These are phyloP conservation scores for Phytopythium kandeliae DNA, from an alignment of 352 stramenopile species.

Conservation along the genomic window DNA sequence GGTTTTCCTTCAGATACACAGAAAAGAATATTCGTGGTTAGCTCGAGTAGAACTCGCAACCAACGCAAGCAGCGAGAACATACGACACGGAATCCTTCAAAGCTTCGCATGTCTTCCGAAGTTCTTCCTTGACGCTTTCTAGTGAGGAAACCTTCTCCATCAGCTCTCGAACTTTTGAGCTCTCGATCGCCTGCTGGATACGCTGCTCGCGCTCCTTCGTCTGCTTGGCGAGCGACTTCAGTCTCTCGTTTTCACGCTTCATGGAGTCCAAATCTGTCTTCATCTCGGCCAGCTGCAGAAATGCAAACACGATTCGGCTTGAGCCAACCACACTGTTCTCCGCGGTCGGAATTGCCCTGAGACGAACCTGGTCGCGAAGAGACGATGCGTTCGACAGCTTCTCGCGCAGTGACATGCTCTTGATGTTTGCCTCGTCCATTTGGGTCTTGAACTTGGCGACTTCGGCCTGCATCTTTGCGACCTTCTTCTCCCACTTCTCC, in stretches of 20 bases:
- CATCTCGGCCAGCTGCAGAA: slow-evolving; percentile 43
- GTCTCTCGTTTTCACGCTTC: slow-evolving; percentile 39
- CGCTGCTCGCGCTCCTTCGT: slow-evolving; percentile 28
- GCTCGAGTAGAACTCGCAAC: too few species aligned
- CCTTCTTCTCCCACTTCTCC: slow-evolving; percentile 74
- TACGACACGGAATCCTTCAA: slow-evolving; percentile 35
- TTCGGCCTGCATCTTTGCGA: slow-evolving; percentile 63
- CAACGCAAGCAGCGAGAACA: slow-evolving; percentile 6
- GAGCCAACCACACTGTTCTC: neutral
- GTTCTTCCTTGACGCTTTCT: slow-evolving; percentile 30
- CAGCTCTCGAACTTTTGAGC: slow-evolving; percentile 26
- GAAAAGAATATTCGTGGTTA: neutral
- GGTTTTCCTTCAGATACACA: slow-evolving; percentile 16
- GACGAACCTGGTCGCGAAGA: slow-evolving; percentile 65
- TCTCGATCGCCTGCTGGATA: slow-evolving; percentile 20
- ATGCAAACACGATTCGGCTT: neutral
- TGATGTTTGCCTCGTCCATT: slow-evolving; percentile 69
- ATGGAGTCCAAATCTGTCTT: slow-evolving; percentile 44
- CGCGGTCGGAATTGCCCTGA: neutral
- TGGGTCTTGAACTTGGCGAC: slow-evolving; percentile 60
- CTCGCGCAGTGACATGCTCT: slow-evolving; percentile 71
- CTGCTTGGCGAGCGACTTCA: slow-evolving; percentile 43
- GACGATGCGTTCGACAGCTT: slow-evolving; percentile 52
- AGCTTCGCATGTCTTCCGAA: slow-evolving; percentile 25
- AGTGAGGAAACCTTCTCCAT: slow-evolving; percentile 28